Evolutionary conservation across 345 rosid species (phyloP).

Genomic region (Capsella bursapastoris): DNA sequence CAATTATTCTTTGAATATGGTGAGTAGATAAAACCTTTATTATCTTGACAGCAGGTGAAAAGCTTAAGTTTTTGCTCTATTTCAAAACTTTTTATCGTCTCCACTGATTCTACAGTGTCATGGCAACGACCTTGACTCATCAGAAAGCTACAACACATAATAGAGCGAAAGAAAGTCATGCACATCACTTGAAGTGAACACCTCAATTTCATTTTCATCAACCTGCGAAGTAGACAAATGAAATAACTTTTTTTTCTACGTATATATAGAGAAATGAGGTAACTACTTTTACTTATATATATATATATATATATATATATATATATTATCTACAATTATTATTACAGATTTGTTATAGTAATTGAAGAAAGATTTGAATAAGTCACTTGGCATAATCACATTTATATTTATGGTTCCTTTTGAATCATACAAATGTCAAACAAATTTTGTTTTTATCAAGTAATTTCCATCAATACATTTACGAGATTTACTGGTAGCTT

Average conservation of each 20-base stretch:
- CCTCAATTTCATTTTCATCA: neutral
- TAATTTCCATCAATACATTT: too few species aligned
- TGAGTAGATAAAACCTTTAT: neutral
- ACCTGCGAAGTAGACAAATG: neutral
- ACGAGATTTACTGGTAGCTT: too few species aligned
- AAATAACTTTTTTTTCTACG: neutral
- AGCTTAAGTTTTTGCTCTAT: slow-evolving; percentile 9
- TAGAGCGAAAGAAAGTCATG: neutral
- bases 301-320: too few species aligned
- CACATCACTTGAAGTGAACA: neutral
- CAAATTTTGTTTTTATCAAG: too few species aligned
- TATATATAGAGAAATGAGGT: too few species aligned
- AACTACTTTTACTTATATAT: too few species aligned
- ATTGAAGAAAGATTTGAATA: neutral
- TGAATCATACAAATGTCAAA: too few species aligned
- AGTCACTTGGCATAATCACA: neutral
- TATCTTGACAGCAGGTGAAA: slow-evolving; percentile 11
- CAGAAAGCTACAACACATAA: neutral
- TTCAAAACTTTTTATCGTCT: neutral
- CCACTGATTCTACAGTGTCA: neutral
- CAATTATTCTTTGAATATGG: neutral
- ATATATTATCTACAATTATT: too few species aligned
- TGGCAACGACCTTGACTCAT: neutral
- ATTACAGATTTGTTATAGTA: neutral
- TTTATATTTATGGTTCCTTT: neutral